A percentile compares a stretch with the other conserved stretches of the same genome.
Conservation (phyloP, 1,284 basidiomycete species). For the Cutaneotrichosporon mucoides region DNA sequence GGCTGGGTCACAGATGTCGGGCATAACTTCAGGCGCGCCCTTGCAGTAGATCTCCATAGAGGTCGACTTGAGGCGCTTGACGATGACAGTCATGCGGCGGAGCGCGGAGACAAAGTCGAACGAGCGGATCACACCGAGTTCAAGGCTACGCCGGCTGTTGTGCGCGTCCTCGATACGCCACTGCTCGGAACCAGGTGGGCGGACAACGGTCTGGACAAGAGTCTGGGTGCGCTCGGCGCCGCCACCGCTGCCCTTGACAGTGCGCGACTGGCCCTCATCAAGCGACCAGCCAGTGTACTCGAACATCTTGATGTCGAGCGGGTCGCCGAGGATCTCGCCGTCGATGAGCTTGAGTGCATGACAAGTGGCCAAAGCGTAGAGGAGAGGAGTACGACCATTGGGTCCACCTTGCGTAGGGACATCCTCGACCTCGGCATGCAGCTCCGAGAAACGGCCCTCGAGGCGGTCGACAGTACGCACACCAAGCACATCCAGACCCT, state of each 20-base stretch:
- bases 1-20: slow-evolving; percentile 83
- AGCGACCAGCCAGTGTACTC: slow-evolving; percentile 94
- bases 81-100: slow-evolving; percentile 94
- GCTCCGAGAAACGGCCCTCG: slow-evolving; percentile 79
- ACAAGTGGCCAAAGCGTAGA: slow-evolving; percentile 93
- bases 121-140: slow-evolving; percentile 90
- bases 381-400: slow-evolving; percentile 68
- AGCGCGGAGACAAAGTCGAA: slow-evolving; percentile 96
- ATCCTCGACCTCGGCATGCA: slow-evolving; percentile 81
- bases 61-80: slow-evolving; percentile 86
- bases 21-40: slow-evolving; percentile 97
- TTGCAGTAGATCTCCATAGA: slow-evolving; percentile 99
- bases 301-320: slow-evolving; percentile 96
- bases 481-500: slow-evolving; percentile 94
- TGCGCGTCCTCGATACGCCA: slow-evolving; percentile 92
- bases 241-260: slow-evolving; percentile 52
- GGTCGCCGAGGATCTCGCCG: slow-evolving; percentile 87
- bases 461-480: slow-evolving; percentile 74
- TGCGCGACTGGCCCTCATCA: slow-evolving; percentile 74
- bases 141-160: slow-evolving; percentile 67
- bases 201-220: slow-evolving; percentile 92
- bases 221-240: slow-evolving; percentile 70
- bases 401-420: slow-evolving; percentile 63
- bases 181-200: slow-evolving; percentile 83
- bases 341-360: slow-evolving; percentile 92